Evolutionary conservation across 176 grass and related monocot species (phyloP), one percentile per base, ranked within the genome.

Genomic region (Sorghum bicolor): DNA sequence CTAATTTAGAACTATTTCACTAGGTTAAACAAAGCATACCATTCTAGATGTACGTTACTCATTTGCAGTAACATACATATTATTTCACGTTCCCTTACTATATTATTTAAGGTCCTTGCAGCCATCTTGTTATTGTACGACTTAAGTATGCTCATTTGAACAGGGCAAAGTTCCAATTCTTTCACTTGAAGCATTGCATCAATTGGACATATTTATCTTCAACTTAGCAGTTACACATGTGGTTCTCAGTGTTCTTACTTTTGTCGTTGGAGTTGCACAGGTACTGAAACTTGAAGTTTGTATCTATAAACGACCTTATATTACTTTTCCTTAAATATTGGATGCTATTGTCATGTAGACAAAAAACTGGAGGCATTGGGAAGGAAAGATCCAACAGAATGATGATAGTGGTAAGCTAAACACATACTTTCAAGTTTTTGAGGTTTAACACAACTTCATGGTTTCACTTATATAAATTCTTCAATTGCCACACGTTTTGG

Each of bases 141-240:
- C 0, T 64, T 77, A 64, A 44, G 28, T 29, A 40, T 43, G 44
- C 74, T n/a, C 14, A 72, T 29, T 70, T 40, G 22, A 26, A 84
- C 29, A 98, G 95, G 88, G 87, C 4, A 79, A 95, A 80, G 91
- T 94, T 82, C 88, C 95, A 57, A 24, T 98, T 25, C 84, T 98
- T 72, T 95, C 95, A 2, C 37, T 77, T 14, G 85, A 98, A 72
- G 95, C 92, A 24, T 75, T 93, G 70, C 92, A 98, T 76, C 87
- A 95, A 44, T 41, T 95, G 26, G 92, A 98, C 82, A 91, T 95
- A 79, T 98, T 98, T 83, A 94, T 98, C 73, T 98, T 98, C 70
- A 89, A 67, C 26, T 70, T 98, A 69, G 95, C 95, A 1, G 84
- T 93, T n/a, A 87, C 82, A 22, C 96, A 98, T 87, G 93, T 95